Conservation (phyloP, 768 basidiomycete genomes). For the Calocera cornea region DNA sequence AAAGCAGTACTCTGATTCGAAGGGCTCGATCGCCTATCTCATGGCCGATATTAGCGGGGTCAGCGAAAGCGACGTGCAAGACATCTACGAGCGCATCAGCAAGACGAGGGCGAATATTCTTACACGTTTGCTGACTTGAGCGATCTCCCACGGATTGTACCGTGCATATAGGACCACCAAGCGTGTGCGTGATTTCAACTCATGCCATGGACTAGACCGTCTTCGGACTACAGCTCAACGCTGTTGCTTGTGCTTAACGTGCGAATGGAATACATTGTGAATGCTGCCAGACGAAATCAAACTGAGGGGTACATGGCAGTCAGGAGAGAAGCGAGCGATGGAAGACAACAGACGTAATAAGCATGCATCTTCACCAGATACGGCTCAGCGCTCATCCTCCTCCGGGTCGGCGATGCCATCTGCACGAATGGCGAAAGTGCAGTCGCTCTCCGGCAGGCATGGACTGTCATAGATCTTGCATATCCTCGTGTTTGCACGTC, state of each 20-base stretch:
- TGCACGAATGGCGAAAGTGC: slow-evolving; percentile 81
- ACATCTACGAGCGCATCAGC: slow-evolving; percentile 63
- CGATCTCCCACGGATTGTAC: no score
- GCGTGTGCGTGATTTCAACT: not conserved
- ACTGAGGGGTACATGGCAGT: not conserved
- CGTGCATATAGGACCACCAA: no score
- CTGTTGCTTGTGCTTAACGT: not conserved
- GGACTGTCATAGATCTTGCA: slow-evolving; percentile 98
- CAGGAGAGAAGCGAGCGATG: not conserved
- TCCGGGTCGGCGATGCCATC: slow-evolving; percentile 92
- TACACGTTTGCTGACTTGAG: slow-evolving; percentile 62
- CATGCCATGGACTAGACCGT: not conserved
- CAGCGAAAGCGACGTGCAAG: slow-evolving; percentile 62
- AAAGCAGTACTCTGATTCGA: slow-evolving; percentile 98
- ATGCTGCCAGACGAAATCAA: not conserved
- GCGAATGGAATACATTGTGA: not conserved
- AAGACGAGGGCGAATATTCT: slow-evolving; percentile 76
- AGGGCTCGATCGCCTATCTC: slow-evolving; percentile 83
- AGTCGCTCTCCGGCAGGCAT: slow-evolving; percentile 92
- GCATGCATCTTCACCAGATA: not conserved
- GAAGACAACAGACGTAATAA: not conserved
- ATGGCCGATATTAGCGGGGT: slow-evolving; percentile 95
- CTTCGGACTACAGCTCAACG: not conserved
- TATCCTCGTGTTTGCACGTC: slow-evolving; percentile 76
- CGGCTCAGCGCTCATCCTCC: slow-evolving; percentile 39